A percentile compares a stretch with the other conserved stretches of the same genome.
Conservation (phyloP, 2,329 filamentous ascomycete genomes). For the Paecilomyces formosus region DNA sequence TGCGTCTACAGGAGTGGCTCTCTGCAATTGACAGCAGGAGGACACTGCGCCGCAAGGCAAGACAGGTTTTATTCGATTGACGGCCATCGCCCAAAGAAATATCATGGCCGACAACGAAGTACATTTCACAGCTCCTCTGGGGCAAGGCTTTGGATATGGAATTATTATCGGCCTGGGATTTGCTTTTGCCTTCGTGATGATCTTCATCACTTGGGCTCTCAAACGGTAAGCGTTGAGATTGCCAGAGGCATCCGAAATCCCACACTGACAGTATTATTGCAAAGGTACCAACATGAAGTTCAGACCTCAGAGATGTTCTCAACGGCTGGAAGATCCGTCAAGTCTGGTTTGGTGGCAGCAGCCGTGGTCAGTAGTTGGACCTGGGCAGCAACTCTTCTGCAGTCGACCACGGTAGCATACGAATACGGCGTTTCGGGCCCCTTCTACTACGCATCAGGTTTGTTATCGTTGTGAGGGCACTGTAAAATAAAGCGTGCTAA, state of each 20-base stretch:
- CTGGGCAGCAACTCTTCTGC: conserved; percentile 77
- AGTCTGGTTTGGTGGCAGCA: conserved; percentile 77
- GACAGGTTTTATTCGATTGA: background rate
- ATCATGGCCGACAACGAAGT: conserved; percentile 17
- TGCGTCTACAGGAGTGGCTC: background rate
- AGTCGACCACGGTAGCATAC: conserved; percentile 76
- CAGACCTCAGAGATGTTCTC: conserved; percentile 92
- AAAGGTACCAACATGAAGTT: conserved; percentile 59
- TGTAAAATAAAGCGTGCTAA: background rate
- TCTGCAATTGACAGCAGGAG: background rate
- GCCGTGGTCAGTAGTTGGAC: conserved; percentile 94
- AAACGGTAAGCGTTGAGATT: conserved; percentile 42
- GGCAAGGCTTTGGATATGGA: conserved; percentile 66
- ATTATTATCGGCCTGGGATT: conserved; percentile 68
- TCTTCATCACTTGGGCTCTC: conserved; percentile 62
- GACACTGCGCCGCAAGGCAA: background rate
- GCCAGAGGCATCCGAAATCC: too few species aligned
- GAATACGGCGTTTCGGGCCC: conserved; percentile 63
- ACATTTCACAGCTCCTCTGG: conserved; percentile 25
- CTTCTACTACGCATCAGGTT: conserved; percentile 59
- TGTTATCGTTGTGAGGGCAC: conserved; percentile 22
- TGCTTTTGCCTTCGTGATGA: conserved; percentile 68
- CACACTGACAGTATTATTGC: background rate
- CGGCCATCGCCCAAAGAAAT: background rate
- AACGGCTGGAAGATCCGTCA: conserved; percentile 80